Base-by-base conservation (phyloP, 1,284 basidiomycete species). In the Marasmius fiardii region DNA sequence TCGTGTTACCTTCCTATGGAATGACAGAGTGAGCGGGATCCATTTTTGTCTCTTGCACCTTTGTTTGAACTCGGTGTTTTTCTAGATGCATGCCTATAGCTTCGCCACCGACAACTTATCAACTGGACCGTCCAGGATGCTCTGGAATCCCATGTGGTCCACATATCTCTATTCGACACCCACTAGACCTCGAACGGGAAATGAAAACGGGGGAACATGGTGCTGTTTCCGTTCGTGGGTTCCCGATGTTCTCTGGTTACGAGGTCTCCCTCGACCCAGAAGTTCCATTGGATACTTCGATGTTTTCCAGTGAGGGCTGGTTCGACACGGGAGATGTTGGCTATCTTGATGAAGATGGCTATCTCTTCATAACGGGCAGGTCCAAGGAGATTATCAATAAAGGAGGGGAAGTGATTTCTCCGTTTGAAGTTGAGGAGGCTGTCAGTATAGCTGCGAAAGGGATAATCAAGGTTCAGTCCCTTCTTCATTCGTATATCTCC, bases 401-500 rank as follows among this genome's bases (percentile, higher is more conserved):
- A 47, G 78, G 77, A 14, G 81, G 81, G 1, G 81, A 83, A 61
- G 82, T 82, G 64, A 79, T 83, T 61, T 78, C 76, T 4, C 81
- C 81, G 4, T 74, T 83, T 58, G 81, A 83, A 43, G 58, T 58
- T 18, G 62, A 59, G 63, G 77, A 79, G 62, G 77, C 77, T 8
- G 68, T 79, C 26, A 64, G 69, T 39, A 71, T 67, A 6, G 72
- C 71, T 18, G 74, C 74, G 10, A 72, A 70, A 60, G 65, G 67
- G 44, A 68, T 65, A 43, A 72, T 78, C 14, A 72, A 75, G 65
- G 73, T 73, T 20, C 39, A 16, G 20, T 20, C 39, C 39, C 7
- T 39, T 39, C n/a, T n/a, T 37, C 35, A 12, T n/a, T 37, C 35
- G 35, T 41, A 6, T 18, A 47, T 51, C 16, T 14, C 23, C 41